Evolutionary conservation across 2,329 filamentous ascomycete species (phyloP), one percentile per base, ranked within the genome.

Genomic region (Penicillium sp.): DNA sequence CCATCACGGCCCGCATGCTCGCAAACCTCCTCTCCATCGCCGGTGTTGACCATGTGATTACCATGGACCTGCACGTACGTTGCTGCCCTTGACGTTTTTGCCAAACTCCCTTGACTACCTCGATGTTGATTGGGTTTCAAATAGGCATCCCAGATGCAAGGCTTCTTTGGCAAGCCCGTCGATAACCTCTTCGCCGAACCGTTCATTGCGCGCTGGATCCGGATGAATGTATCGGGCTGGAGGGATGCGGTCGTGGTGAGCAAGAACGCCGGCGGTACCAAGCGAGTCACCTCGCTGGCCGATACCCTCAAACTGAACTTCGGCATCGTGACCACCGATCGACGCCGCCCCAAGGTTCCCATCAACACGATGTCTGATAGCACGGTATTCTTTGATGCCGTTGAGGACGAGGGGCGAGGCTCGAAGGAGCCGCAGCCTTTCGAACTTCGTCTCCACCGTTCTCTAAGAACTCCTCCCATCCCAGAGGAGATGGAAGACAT

Each of bases 281-380:
- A 99, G 82, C 88, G 95, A 68, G 95, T 98, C 42, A 99, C 95
- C 15, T 97, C 94, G 30, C 83, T 99, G 58, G 95, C 95, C 64
- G 95, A 99, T 80, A 93, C 93, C 2, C 81, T 99, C 70, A 98
- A 98, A 84, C 86, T 99, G 70, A 98, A 96, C 82, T 99, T 99
- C 70, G 95, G 95, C 68, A 93, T 99, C 74, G 93, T 99, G 59
- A 81, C 82, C 51, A 82, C 83, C 38, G 81, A 83, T 49, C 88
- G 87, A 73, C 84, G 90, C 57, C 83, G 82, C 38, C 73, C 78
- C 7, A 78, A 76, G 62, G 67, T 73, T 35, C 82, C 84, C 40
- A 75, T 79, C 67, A 89, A 42, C 37, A 42, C 85, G 72, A 89
- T 93, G 88, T 86, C 87, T 53, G 89, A 89, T 63, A 97, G 92